phyloP scores from a whole-genome alignment of 2,329 filamentous ascomycete genomes.

The Xylogone sp. region DNA sequence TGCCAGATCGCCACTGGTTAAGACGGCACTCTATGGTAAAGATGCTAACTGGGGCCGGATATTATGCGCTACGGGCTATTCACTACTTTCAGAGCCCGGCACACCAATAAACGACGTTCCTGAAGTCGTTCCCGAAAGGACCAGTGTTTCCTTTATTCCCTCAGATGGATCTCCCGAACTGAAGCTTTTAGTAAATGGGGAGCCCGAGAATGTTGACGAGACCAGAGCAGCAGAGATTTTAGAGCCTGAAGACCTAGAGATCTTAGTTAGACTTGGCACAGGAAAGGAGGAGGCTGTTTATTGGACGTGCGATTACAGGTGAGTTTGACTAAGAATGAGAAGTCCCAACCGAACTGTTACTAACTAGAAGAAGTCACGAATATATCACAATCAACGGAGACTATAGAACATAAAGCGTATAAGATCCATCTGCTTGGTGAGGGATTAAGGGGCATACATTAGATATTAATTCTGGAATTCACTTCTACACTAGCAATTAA shows the following conservation, averaged over 20 bases:
- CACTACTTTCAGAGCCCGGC: constrained; percentile 56
- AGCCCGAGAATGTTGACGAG: constrained; percentile 78
- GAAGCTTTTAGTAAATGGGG: constrained; percentile 72
- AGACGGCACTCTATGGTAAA: constrained; percentile 94
- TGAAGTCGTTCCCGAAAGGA: constrained; percentile 64
- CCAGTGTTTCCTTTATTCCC: constrained; percentile 75
- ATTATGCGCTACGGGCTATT: constrained; percentile 88
- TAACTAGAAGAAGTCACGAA: constrained; percentile 52
- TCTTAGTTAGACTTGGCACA: constrained; percentile 69
- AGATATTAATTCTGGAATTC: too few relatives aligned
- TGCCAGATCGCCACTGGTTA: constrained; percentile 87
- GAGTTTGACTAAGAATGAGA: constrained; percentile 37
- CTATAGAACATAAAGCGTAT: constrained; percentile 52
- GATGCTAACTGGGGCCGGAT: constrained; percentile 99
- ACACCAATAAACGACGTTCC: constrained; percentile 54
- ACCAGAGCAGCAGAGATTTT: constrained; percentile 72
- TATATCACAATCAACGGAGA: constrained; percentile 68
- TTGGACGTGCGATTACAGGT: constrained; percentile 87
- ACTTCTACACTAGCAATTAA: too few relatives aligned
- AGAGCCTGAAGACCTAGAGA: constrained; percentile 74
- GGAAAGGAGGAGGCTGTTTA: constrained; percentile 66
- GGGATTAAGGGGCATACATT: background rate
- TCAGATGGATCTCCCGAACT: constrained; percentile 73
- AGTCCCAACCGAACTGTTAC: constrained; percentile 11
- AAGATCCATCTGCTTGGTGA: background rate